Evolutionary conservation across 441 rosid species (phyloP).

Genomic region (Populus trichocarpa): DNA sequence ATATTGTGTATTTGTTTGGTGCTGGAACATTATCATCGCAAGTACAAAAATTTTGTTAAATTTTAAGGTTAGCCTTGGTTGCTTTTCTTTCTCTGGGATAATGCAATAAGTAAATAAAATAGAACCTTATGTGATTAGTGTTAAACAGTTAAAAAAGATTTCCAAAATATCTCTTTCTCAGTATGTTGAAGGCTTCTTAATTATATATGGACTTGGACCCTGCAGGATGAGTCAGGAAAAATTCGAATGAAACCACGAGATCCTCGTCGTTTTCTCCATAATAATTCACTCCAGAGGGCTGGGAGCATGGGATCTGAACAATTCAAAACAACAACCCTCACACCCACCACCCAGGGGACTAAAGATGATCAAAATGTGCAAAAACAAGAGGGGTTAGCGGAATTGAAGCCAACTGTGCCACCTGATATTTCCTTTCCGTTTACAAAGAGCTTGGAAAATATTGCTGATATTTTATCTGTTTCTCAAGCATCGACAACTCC

Average conservation of each 20-base stretch:
- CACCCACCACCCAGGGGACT: conserved; percentile 25
- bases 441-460: conserved; percentile 62
- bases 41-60: not conserved
- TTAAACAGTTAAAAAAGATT: not conserved
- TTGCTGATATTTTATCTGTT: conserved; percentile 56
- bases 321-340: conserved; percentile 36
- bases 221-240: conserved; percentile 68
- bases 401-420: conserved; percentile 32
- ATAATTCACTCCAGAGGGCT: conserved; percentile 48
- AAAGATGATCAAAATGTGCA: conserved; percentile 32
- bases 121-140: not conserved
- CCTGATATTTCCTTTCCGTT: conserved; percentile 65
- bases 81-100: not conserved
- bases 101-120: not conserved
- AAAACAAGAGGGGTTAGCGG: conserved; percentile 38
- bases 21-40: not conserved
- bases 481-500: conserved; percentile 49
- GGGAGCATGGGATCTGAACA: conserved; percentile 51
- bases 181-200: conserved; percentile 7
- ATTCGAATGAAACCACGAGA: conserved; percentile 96
- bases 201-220: not conserved
- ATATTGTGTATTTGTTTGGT: not conserved
- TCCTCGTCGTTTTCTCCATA: conserved; percentile 87
- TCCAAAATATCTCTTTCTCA: not conserved
- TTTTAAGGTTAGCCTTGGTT: not conserved